Percentiles rank a stretch among this genome's conserved stretches.
Evolutionary conservation across 257 asterid species (phyloP).

Genomic region (Solanum rostratum): DNA sequence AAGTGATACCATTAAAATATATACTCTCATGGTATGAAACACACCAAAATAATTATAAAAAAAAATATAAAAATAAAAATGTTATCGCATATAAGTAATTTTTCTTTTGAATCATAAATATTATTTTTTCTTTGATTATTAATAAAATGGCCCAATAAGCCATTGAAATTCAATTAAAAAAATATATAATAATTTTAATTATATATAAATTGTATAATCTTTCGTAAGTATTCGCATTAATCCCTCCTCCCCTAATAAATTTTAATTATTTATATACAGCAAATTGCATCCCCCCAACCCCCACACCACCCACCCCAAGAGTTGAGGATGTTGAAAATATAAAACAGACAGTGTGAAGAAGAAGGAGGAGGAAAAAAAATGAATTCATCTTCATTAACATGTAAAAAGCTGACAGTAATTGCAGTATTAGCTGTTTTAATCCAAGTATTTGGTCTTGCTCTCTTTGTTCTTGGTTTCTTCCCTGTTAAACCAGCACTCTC

Average conservation of each 20-base stretch:
- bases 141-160: no score
- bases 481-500: constrained; percentile 78
- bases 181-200: no score
- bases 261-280: not conserved
- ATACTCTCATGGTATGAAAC: no score
- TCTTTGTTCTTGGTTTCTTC: constrained; percentile 67
- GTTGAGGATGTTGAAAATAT: not conserved
- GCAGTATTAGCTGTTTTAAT: constrained; percentile 43
- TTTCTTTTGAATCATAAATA: no score
- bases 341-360: not conserved
- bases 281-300: not conserved
- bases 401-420: constrained; percentile 37
- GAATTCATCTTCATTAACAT: constrained; percentile 29
- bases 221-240: no score
- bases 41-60: no score
- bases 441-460: constrained; percentile 57
- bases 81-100: no score
- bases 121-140: no score
- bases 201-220: no score
- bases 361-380: not conserved
- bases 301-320: not conserved
- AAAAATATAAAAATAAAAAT: no score
- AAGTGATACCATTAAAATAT: no score
- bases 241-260: not conserved
- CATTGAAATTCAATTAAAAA: no score